Percentiles rank a stretch among this genome's conserved stretches.
phyloP scores from a whole-genome alignment of 495 filamentous ascomycete species.

The Ramalina intermedia region DNA sequence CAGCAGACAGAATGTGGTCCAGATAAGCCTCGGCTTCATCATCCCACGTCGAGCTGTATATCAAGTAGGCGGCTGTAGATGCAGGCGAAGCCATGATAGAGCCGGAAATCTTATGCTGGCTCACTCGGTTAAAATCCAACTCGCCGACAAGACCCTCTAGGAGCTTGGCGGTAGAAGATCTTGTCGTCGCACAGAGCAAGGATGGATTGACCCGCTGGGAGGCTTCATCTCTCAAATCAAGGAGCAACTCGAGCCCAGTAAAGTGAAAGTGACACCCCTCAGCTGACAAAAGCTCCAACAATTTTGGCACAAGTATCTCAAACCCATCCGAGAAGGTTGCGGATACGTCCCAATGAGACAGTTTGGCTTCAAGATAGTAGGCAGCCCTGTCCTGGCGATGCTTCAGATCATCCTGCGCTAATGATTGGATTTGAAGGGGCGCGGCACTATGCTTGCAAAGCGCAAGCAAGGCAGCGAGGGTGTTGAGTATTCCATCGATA shows the following conservation, averaged over 20 bases:
- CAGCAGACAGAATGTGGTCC: conserved; percentile 2
- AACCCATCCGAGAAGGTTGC: conserved; percentile 18
- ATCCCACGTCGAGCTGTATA: conserved; percentile 23
- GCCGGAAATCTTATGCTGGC: conserved; percentile 29
- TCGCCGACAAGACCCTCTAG: conserved; percentile 30
- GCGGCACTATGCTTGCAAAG: conserved; percentile 12
- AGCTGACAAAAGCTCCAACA: conserved; percentile 12
- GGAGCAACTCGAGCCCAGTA: conserved; percentile 16
- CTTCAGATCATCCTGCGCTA: conserved; percentile 1
- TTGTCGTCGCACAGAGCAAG: conserved; percentile 24
- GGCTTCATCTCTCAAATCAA: conserved; percentile 7
- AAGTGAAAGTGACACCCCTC: conserved; percentile 14
- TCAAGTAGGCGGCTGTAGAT: conserved; percentile 31
- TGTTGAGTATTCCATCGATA: conserved; percentile 25
- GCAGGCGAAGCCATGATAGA: conserved; percentile 35
- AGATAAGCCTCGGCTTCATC: conserved; percentile 19
- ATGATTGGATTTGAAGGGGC: not conserved
- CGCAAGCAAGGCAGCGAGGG: conserved; percentile 19
- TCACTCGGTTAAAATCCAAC: conserved; percentile 29
- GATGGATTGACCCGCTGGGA: conserved; percentile 20
- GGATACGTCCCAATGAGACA: conserved; percentile 19
- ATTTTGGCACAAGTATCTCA: conserved; percentile 20
- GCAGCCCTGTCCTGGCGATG: conserved; percentile 5
- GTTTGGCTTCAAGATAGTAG: conserved; percentile 12
- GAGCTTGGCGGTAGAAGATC: conserved; percentile 18